A percentile compares a stretch with the other conserved stretches of the same genome.
Evolutionary conservation across 345 rosid genomes (phyloP).

Genomic region (Syzygium oleosum): DNA sequence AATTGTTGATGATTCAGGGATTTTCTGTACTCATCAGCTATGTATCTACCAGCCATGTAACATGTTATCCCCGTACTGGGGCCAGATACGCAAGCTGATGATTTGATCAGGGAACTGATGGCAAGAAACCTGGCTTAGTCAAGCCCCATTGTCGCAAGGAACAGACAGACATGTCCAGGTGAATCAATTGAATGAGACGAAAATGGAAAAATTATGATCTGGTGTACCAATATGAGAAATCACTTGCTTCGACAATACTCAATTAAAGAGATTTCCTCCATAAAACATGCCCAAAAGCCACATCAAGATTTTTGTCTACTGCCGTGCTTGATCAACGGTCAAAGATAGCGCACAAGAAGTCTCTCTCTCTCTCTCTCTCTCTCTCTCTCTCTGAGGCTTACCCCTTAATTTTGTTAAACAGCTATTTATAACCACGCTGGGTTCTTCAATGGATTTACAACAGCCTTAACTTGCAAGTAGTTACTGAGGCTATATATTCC

Average conservation of each 20-base stretch:
- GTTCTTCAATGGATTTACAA: slow-evolving; percentile 68
- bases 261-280: background rate
- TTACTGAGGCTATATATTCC: slow-evolving; percentile 64
- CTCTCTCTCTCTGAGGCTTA: background rate
- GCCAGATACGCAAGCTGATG: background rate
- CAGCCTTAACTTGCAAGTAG: slow-evolving; percentile 93
- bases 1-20: background rate
- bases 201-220: background rate
- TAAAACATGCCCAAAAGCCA: background rate
- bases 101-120: background rate
- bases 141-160: background rate
- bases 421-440: slow-evolving; percentile 70
- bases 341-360: background rate
- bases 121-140: background rate
- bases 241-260: background rate
- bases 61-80: background rate
- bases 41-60: background rate
- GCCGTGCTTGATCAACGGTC: background rate
- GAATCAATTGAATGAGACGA: background rate
- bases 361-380: background rate
- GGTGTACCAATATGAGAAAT: background rate
- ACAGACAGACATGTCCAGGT: background rate
- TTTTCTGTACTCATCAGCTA: background rate
- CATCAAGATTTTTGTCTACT: background rate
- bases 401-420: background rate